Evolutionary conservation across 345 rosid genomes (phyloP).

Genomic region (Eutrema heterophyllum): DNA sequence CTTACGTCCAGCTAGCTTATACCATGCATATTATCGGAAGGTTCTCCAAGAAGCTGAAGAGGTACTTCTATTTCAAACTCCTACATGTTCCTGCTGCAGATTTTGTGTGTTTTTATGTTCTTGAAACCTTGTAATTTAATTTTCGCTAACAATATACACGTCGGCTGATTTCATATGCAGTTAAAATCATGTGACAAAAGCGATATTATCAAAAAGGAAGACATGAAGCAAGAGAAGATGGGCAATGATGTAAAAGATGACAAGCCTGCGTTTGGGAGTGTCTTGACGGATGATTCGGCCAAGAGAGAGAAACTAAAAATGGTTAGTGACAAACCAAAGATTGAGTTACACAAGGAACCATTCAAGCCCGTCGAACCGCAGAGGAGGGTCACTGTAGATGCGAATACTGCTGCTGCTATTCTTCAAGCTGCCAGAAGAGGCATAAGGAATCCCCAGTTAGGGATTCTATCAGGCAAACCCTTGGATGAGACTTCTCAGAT

Average conservation of each 20-base stretch:
- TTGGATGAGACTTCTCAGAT: constrained; percentile 35
- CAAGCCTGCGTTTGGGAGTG: constrained; percentile 39
- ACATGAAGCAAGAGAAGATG: constrained; percentile 42
- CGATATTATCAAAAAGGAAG: constrained; percentile 40
- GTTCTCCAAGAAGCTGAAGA: constrained; percentile 68
- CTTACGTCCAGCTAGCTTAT: constrained; percentile 61
- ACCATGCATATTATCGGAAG: constrained; percentile 63
- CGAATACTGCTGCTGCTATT: constrained; percentile 82
- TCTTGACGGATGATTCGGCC: constrained; percentile 54
- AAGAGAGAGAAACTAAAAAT: constrained; percentile 79
- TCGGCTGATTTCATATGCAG: constrained; percentile 39
- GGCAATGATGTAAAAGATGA: constrained; percentile 37
- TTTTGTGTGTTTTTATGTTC: neutral
- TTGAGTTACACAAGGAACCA: constrained; percentile 49
- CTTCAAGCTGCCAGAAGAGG: constrained; percentile 93
- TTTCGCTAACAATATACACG: neutral
- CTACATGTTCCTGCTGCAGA: neutral
- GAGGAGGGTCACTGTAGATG: constrained; percentile 61
- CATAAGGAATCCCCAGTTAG: constrained; percentile 66
- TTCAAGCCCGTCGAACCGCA: constrained; percentile 47
- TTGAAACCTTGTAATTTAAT: neutral
- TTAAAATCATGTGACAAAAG: constrained; percentile 42
- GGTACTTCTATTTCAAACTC: constrained; percentile 34
- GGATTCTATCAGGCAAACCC: constrained; percentile 38
- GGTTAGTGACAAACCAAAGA: constrained; percentile 64